Evolutionary conservation across 495 filamentous ascomycete species (phyloP), one percentile per base, ranked within the genome.

Genomic region (Thermothielavioides terrestris): DNA sequence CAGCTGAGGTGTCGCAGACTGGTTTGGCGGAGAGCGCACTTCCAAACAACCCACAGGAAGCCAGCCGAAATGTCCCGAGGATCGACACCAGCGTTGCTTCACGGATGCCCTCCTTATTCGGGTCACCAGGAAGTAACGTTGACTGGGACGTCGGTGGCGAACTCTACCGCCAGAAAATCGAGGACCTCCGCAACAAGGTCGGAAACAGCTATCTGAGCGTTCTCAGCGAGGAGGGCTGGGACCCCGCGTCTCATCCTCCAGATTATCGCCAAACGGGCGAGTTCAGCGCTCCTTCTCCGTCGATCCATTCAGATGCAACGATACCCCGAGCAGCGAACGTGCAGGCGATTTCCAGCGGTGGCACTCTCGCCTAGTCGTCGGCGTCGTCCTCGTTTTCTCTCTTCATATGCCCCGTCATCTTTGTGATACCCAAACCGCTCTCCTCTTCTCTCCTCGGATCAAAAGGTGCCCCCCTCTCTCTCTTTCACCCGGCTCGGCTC

Each of bases 181-280:
- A 92, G 64, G 84, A 84, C 11, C 68, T 95, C 15, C 84, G 86
- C 35, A 83, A 82, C 55, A 87, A 95, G 52, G 81, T 94, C 42
- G 86, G 88, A 30, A 84, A 79, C 53, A 82, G 80, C 41, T 98
- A 94, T 78, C 75, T 96, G 26, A 88, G 80, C 51, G 85, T 88
- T 5, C 74, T 97, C 38, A 83, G 82, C 49, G 92, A 95, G 54
- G 84, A 88, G 59, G 73, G 76, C n/a, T 77, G 76, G 75, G 73
- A 77, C 55, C 42, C 64, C 8, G 45, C 59, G 1, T 59, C 65
- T 32, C 63, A 64, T 30, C 60, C 64, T 17, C 44, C 65, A 14
- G 59, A 64, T 6, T 72, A 67, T 35, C 58, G 58, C 36, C 41
- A 62, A 1, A 14, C 30, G 1, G 10, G 32, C 25, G 69, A 74